These are phyloP conservation scores for Teratosphaeria pseudoeucalypti DNA, from an alignment of 2,329 filamentous ascomycete species.

Conservation along the genomic window DNA sequence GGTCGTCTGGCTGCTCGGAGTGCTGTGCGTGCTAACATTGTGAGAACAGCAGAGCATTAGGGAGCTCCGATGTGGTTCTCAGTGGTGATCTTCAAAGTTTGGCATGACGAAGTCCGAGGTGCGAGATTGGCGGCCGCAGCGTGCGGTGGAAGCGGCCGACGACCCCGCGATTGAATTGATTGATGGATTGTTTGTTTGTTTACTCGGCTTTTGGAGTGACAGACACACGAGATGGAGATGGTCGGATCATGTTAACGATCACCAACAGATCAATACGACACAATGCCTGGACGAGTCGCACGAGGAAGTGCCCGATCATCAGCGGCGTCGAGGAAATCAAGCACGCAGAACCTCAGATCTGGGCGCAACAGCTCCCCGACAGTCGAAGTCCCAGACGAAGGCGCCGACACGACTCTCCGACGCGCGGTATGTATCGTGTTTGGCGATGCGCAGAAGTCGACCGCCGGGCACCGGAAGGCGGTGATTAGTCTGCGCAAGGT, in stretches of 20 bases:
- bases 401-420: conserved; percentile 59
- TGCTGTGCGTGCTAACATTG: conserved; percentile 17
- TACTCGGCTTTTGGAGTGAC: not conserved
- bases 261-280: not conserved
- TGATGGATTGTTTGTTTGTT: not conserved
- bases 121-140: not conserved
- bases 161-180: not conserved
- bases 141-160: not conserved
- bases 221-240: not conserved
- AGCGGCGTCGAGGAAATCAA: conserved; percentile 2
- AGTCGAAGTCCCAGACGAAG: conserved; percentile 44
- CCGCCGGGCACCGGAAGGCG: conserved; percentile 80
- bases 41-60: not conserved
- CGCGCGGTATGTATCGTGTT: conserved; percentile 55
- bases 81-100: not conserved
- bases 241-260: no score
- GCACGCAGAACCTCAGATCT: conserved; percentile 7
- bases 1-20: conserved; percentile 16
- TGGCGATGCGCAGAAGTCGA: conserved; percentile 66
- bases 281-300: conserved; percentile 25
- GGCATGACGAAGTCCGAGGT: not conserved
- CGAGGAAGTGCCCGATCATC: conserved; percentile 9
- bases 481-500: conserved; percentile 80
- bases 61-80: not conserved
- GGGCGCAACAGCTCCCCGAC: conserved; percentile 19